Conservation (phyloP, 345 rosid species). For the Arabidopsis arenosa region DNA sequence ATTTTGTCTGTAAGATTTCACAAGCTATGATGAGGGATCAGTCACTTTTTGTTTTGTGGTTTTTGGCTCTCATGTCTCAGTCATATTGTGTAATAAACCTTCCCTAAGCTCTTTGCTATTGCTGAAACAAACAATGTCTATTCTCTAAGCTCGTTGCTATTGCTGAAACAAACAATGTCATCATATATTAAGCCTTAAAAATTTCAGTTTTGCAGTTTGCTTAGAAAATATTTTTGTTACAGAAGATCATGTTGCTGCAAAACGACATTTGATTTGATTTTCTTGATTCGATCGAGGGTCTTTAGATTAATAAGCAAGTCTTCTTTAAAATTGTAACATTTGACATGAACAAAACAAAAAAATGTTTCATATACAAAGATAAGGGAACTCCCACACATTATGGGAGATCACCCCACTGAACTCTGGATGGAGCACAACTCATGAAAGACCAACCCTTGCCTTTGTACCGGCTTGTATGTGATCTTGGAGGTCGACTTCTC, state of each 20-base stretch:
- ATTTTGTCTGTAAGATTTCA: background rate
- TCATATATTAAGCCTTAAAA: background rate
- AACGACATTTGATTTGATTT: too few relatives aligned
- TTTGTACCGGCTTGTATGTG: slow-evolving; percentile 15
- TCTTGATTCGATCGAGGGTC: background rate
- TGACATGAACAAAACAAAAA: background rate
- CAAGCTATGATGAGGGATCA: background rate
- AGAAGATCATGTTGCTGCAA: background rate
- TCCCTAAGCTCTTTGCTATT: background rate
- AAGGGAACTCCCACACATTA: slow-evolving; percentile 4
- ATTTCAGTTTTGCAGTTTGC: background rate
- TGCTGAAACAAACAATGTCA: too few relatives aligned
- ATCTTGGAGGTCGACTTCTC: slow-evolving; percentile 34
- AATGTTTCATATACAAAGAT: slow-evolving; percentile 22
- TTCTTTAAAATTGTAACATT: background rate
- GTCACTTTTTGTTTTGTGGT: slow-evolving; percentile 14
- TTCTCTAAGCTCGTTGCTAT: too few relatives aligned
- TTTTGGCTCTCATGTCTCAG: background rate
- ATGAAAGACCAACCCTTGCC: slow-evolving; percentile 51
- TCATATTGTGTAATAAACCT: background rate
- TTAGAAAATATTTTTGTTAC: background rate
- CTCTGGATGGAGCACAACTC: slow-evolving; percentile 49
- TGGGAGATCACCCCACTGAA: slow-evolving; percentile 19
- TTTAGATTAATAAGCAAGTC: slow-evolving; percentile 1
- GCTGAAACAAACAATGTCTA: background rate